Evolutionary conservation across 1,139 yeast species (phyloP), one percentile per base, ranked within the genome.

Genomic region (Debaryomycetaceae sp.): DNA sequence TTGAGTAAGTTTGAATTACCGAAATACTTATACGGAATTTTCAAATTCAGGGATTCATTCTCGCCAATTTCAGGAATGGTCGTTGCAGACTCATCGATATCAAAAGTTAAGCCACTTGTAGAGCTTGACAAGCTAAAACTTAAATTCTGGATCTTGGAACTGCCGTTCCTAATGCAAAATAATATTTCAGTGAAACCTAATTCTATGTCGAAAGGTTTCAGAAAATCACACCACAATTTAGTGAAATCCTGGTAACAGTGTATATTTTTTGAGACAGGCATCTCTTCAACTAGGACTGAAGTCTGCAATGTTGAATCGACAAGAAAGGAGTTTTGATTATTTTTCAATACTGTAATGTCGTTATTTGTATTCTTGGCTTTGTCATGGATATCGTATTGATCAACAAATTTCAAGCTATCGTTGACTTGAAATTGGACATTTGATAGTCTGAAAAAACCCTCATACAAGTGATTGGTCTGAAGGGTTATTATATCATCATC

Each of bases 1-100:
- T 48, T 44, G 38, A 69, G 38, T 1, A 51, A 30, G 40, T 65
- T 65, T 33, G 52, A 52, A 8, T 63, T 71, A 18, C 61, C 52
- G 42, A 52, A 51, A 41, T 56, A 55, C 3, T 47, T 47, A 38
- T 58, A 63, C 1, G 68, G 65, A 2, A 66, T 41, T 2, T 34
- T 33, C 5, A 63, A 33, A 5, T 41, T 46, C n/a, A 39, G 35
- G 0, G 3, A 18, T 19, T 49, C 52, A 6, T 45, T 41, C 1
- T 65, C 26, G 1, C 50, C 51, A 9, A 72, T 26, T 17, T 46
- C 47, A 2, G 50, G 53, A 7, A 61, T 32, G n/a, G 43, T 35
- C 18, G 53, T 41, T 3, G 46, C 45, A 5, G 57, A 58, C 6
- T 48, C 46, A 0, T 42, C 46, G 5, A 39, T 36, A 22, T 11